phyloP scores from a whole-genome alignment of 805 yeast species.

The Candida arabinofermentans region DNA sequence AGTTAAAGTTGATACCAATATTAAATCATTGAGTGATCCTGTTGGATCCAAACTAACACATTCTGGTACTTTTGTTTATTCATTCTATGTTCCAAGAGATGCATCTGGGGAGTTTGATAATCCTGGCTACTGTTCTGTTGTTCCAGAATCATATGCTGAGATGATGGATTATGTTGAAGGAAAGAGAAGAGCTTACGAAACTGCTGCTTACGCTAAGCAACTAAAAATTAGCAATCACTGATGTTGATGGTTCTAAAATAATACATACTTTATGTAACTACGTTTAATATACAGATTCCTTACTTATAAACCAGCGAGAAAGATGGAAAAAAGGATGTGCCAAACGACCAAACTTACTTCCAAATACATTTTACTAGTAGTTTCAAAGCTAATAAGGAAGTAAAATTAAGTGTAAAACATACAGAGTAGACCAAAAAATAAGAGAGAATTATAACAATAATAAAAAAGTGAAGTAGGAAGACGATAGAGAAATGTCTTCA shows the following conservation, averaged over 20 bases:
- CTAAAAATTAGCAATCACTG: slow-evolving; percentile 25
- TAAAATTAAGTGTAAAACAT: too few species aligned
- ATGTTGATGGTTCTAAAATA: background rate
- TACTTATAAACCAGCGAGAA: too few species aligned
- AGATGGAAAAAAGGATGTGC: too few species aligned
- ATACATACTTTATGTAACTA: background rate
- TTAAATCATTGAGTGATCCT: slow-evolving; percentile 47
- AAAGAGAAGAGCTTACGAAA: slow-evolving; percentile 82
- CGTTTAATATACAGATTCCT: too few species aligned
- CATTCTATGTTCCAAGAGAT: slow-evolving; percentile 77
- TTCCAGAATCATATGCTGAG: slow-evolving; percentile 85
- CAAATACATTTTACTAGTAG: background rate
- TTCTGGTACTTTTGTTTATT: slow-evolving; percentile 84
- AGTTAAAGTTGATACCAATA: slow-evolving; percentile 81
- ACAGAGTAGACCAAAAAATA: too few species aligned
- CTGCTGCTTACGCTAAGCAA: slow-evolving; percentile 61
- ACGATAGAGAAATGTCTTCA: too few species aligned
- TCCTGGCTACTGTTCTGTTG: slow-evolving; percentile 69
- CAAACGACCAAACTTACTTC: too few species aligned
- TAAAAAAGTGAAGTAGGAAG: too few species aligned
- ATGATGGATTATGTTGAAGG: slow-evolving; percentile 92
- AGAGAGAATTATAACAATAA: too few species aligned
- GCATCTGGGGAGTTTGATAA: slow-evolving; percentile 33
- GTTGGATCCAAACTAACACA: slow-evolving; percentile 58
- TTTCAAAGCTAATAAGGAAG: too few species aligned